phyloP scores from a whole-genome alignment of 2,329 filamentous ascomycete genomes.

The Pseudophaeomoniella oleicola region DNA sequence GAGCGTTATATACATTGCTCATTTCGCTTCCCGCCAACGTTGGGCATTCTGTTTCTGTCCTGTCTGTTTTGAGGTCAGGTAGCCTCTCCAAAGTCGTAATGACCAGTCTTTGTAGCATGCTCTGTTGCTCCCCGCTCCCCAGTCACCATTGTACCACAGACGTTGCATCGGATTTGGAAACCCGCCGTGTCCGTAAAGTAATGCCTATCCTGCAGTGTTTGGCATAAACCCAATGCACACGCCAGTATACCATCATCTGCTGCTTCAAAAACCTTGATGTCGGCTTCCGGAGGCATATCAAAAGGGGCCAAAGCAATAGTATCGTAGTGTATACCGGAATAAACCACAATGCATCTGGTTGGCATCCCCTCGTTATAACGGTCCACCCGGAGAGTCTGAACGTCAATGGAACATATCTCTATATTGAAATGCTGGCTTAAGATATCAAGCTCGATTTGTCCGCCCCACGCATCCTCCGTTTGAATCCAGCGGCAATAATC shows the following conservation, averaged over 20 bases:
- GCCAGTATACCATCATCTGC: slow-evolving; percentile 39
- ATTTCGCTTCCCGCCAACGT: no score
- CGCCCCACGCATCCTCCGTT: slow-evolving; percentile 72
- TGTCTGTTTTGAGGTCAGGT: no score
- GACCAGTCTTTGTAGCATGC: slow-evolving; percentile 31
- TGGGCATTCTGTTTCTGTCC: no score
- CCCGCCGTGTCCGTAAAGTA: slow-evolving; percentile 83
- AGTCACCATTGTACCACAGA: slow-evolving; percentile 27
- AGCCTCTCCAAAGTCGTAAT: slow-evolving; percentile 35
- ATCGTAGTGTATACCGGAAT: slow-evolving; percentile 90
- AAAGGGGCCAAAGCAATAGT: slow-evolving; percentile 62
- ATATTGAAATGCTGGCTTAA: slow-evolving; percentile 72
- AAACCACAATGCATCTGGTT: slow-evolving; percentile 65
- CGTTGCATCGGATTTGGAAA: slow-evolving; percentile 65
- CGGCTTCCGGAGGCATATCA: slow-evolving; percentile 53
- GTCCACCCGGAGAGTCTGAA: slow-evolving; percentile 53
- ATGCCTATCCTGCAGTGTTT: slow-evolving; percentile 53
- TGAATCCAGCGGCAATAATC: slow-evolving; percentile 75
- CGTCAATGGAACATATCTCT: slow-evolving; percentile 74
- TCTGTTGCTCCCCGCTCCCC: slow-evolving; percentile 31
- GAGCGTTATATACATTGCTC: background rate
- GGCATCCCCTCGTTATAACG: slow-evolving; percentile 62
- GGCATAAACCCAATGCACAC: slow-evolving; percentile 50
- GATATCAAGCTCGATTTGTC: slow-evolving; percentile 78
- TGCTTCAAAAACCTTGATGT: slow-evolving; percentile 60